Evolutionary conservation across 768 basidiomycete species (phyloP).

Genomic region (Russula olivacea): DNA sequence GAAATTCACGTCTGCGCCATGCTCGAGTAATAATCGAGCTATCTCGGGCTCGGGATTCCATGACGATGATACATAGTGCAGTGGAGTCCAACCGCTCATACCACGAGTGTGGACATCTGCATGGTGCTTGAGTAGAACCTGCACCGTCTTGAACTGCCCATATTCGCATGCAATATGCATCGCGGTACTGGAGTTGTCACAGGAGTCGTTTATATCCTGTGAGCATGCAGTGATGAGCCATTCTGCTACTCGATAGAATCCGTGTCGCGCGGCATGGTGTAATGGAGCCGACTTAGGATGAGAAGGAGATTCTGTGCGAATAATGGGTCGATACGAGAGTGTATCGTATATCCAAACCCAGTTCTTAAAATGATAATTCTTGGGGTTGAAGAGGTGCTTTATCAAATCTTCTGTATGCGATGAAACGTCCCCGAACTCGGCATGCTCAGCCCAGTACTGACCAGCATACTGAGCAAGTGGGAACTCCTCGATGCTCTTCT

Average conservation of each 20-base stretch:
- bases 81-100: neutral
- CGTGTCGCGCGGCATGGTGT: neutral
- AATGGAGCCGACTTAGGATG: neutral
- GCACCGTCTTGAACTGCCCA: neutral
- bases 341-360: too few species aligned
- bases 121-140: neutral
- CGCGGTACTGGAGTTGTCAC: neutral
- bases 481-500: neutral
- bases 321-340: too few species aligned
- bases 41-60: neutral
- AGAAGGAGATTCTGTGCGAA: neutral
- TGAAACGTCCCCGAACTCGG: neutral
- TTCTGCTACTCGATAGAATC: neutral
- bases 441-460: neutral
- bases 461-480: neutral
- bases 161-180: too few species aligned
- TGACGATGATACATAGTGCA: neutral
- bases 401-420: neutral
- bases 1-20: neutral
- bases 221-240: neutral
- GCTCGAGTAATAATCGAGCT: neutral
- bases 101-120: neutral
- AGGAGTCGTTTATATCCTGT: neutral
- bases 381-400: too few species aligned
- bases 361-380: too few species aligned